phyloP scores from a whole-genome alignment of 352 stramenopile genomes.

The Phytophthora crassamura region DNA sequence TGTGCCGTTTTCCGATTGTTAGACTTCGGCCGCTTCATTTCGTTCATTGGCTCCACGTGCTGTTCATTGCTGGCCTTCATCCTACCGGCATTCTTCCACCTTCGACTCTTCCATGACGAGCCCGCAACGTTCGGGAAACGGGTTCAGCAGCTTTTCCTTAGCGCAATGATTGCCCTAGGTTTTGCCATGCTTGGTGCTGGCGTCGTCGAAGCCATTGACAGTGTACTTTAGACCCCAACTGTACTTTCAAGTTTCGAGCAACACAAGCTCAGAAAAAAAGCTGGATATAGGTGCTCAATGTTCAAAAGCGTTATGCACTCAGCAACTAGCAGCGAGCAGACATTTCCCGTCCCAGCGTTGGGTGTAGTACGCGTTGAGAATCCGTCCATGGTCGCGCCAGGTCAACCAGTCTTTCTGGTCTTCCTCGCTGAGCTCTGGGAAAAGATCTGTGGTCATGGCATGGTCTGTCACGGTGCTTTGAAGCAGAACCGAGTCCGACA shows the following conservation, averaged over 20 bases:
- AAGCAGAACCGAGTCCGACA: not conserved
- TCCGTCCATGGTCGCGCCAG: not conserved
- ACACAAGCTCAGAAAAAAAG: not conserved
- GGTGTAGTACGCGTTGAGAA: conserved; percentile 1
- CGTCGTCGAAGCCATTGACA: conserved; percentile 39
- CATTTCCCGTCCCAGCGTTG: not conserved
- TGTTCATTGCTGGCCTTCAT: conserved; percentile 92
- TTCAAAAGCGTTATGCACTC: not conserved
- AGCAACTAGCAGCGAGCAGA: conserved; percentile 2
- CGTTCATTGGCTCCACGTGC: conserved; percentile 91
- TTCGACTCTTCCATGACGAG: conserved; percentile 67
- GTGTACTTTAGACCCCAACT: conserved; percentile 31
- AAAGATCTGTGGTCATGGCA: not conserved
- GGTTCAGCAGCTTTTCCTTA: conserved; percentile 41
- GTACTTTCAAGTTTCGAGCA: not conserved
- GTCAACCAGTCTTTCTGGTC: not conserved
- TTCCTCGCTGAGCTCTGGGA: not conserved
- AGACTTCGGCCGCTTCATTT: conserved; percentile 94
- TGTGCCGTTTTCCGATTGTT: conserved; percentile 8
- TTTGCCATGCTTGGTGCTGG: conserved; percentile 45
- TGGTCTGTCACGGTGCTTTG: not conserved
- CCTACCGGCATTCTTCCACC: conserved; percentile 87
- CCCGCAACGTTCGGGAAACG: conserved; percentile 20
- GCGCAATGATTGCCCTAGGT: conserved; percentile 45
- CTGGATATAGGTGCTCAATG: not conserved